A percentile compares a stretch with the other conserved stretches of the same genome.
Conservation (phyloP, 106 monocot genomes). For the Apostasia ramifera region DNA sequence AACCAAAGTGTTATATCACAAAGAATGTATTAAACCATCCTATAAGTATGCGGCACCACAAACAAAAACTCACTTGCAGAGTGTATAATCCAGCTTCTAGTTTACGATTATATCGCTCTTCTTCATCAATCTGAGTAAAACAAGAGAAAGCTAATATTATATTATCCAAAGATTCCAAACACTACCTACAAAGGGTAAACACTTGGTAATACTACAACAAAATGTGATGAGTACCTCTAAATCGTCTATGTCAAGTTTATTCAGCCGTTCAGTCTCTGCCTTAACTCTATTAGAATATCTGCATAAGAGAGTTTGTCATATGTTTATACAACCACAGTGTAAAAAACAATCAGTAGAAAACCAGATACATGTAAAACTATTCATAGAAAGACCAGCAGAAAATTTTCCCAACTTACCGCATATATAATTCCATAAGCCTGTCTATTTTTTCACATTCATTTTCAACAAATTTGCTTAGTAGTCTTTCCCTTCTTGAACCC, state of each 20-base stretch:
- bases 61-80: slow-evolving; percentile 53
- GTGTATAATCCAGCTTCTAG: slow-evolving; percentile 96
- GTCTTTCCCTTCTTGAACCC: slow-evolving; percentile 89
- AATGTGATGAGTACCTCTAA: slow-evolving; percentile 52
- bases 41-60: background rate
- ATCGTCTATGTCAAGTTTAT: slow-evolving; percentile 80
- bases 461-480: slow-evolving; percentile 96
- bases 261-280: slow-evolving; percentile 58
- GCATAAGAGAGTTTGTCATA: slow-evolving; percentile 11
- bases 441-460: slow-evolving; percentile 98
- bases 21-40: background rate
- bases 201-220: background rate
- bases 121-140: slow-evolving; percentile 81
- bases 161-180: background rate
- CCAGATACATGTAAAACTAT: background rate
- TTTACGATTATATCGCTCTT: slow-evolving; percentile 83
- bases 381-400: background rate
- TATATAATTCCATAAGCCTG: slow-evolving; percentile 88
- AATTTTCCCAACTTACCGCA: slow-evolving; percentile 34
- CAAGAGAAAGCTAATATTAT: background rate
- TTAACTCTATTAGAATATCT: slow-evolving; percentile 90
- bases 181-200: background rate
- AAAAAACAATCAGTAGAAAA: background rate
- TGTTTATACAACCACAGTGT: background rate
- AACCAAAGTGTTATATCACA: background rate